Evolutionary conservation across 208 protist genomes (phyloP).

Genomic region (Crithidia bombi): DNA sequence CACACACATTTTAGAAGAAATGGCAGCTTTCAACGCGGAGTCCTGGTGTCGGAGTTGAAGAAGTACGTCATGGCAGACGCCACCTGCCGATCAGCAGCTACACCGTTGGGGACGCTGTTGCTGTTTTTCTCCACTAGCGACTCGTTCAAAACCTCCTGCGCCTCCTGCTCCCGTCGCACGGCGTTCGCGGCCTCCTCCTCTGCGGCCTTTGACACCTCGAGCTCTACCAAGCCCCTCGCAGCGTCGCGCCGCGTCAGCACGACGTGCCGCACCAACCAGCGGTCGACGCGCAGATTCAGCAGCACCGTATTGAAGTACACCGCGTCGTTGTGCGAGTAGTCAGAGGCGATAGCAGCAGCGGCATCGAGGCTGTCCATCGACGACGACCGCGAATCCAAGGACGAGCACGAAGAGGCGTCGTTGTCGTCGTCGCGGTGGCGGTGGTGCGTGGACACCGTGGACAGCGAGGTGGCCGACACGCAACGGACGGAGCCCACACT

Average conservation of each 20-base stretch:
- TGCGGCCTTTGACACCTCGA: constrained; percentile 12
- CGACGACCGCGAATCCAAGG: not conserved
- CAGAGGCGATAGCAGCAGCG: not conserved
- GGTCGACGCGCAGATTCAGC: constrained; percentile 18
- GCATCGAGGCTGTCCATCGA: constrained; percentile 9
- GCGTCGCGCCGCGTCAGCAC: constrained; percentile 18
- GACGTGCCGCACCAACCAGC: constrained; percentile 10
- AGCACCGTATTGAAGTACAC: constrained; percentile 27
- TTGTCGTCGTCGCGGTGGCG: not conserved
- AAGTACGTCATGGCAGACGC: constrained; percentile 14
- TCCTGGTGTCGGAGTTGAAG: constrained; percentile 16
- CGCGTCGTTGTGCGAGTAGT: constrained; percentile 1
- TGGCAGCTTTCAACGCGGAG: not conserved
- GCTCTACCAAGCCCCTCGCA: constrained; percentile 10
- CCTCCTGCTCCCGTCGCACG: constrained; percentile 1
- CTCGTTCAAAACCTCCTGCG: not conserved
- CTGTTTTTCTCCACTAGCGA: not conserved
- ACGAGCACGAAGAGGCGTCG: not conserved
- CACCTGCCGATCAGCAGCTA: not conserved
- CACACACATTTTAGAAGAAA: not conserved
- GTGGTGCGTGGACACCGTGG: not conserved
- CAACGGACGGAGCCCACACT: not conserved
- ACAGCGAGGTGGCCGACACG: not conserved
- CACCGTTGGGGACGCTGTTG: not conserved
- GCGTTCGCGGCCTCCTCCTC: constrained; percentile 12